These are phyloP conservation scores for Neurospora sp. DNA, from an alignment of 495 filamentous ascomycete species.

Conservation along the genomic window DNA sequence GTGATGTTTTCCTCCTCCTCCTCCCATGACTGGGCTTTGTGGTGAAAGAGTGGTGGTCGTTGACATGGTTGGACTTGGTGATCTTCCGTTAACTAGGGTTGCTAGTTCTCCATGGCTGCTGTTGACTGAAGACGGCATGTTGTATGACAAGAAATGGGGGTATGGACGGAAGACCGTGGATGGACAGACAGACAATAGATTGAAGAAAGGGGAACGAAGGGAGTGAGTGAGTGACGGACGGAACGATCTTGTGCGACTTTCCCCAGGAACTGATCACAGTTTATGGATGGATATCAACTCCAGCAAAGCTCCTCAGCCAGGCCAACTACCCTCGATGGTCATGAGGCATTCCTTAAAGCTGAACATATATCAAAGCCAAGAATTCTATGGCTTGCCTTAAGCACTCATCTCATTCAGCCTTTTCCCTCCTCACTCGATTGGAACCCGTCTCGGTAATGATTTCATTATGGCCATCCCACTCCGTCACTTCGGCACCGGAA, in stretches of 20 bases:
- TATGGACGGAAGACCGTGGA: neutral
- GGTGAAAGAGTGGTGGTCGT: neutral
- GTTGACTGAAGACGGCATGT: neutral
- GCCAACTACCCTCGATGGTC: neutral
- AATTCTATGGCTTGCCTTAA: neutral
- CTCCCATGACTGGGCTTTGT: neutral
- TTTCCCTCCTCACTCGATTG: neutral
- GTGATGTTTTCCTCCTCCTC: neutral
- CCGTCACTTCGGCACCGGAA: neutral
- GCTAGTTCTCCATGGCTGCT: neutral
- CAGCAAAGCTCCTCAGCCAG: neutral
- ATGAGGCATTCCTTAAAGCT: neutral
- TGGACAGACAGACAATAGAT: neutral
- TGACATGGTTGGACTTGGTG: neutral
- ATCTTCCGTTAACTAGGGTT: neutral
- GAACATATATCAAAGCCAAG: neutral
- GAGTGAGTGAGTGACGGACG: neutral
- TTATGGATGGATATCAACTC: neutral
- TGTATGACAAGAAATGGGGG: neutral
- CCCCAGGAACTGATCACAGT: neutral
- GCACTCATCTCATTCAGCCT: neutral
- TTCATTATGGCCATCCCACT: neutral
- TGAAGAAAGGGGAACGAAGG: neutral
- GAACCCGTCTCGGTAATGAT: neutral
- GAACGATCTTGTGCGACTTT: neutral